phyloP scores from a whole-genome alignment of 2,329 filamentous ascomycete species.

The Paradendryphiella salina region DNA sequence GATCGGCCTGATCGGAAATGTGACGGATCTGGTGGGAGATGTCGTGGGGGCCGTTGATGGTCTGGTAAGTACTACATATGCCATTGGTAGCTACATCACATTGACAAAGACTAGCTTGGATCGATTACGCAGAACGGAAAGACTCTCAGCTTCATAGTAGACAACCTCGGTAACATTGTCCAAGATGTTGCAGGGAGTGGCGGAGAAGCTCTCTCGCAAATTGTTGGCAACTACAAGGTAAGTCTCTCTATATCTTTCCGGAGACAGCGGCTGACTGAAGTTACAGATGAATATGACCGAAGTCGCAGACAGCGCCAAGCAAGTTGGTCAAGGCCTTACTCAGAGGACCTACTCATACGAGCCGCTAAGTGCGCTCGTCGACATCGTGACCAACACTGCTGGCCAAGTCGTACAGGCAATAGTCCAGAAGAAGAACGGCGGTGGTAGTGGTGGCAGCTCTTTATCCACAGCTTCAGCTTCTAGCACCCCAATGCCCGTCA shows the following conservation, averaged over 20 bases:
- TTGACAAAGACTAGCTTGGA: constrained; percentile 48
- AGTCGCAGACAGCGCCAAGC: constrained; percentile 44
- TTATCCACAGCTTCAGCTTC: constrained; percentile 24
- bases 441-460: constrained; percentile 24
- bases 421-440: constrained; percentile 42
- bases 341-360: constrained; percentile 60
- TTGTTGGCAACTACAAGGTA: constrained; percentile 60
- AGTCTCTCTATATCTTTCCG: neutral
- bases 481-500: constrained; percentile 37
- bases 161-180: constrained; percentile 66
- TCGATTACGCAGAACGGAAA: constrained; percentile 61
- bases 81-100: neutral
- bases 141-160: constrained; percentile 60
- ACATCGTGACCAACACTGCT: constrained; percentile 60
- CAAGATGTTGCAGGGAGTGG: constrained; percentile 59
- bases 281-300: constrained; percentile 59
- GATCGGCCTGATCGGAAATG: constrained; percentile 59
- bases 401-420: constrained; percentile 60
- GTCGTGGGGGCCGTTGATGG: constrained; percentile 63
- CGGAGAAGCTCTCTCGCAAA: constrained; percentile 52
- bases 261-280: neutral
- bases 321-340: constrained; percentile 45
- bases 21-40: constrained; percentile 56
- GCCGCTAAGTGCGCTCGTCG: constrained; percentile 56
- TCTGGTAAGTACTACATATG: constrained; percentile 36